These are phyloP conservation scores for Medicago arabica DNA, from an alignment of 306 rosid genomes.

Conservation along the genomic window DNA sequence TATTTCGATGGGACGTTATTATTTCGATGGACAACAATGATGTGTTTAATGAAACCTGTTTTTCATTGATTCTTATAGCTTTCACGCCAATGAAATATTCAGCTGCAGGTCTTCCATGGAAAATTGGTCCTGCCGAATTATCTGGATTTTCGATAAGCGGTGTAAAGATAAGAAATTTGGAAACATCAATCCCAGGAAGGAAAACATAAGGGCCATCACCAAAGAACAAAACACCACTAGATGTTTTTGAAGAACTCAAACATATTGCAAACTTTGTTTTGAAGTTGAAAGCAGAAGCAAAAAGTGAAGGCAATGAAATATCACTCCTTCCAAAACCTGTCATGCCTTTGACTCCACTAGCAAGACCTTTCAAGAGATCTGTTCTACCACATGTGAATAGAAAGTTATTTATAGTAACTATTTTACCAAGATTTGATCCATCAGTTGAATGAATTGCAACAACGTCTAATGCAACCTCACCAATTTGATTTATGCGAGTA, in stretches of 20 bases:
- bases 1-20: no score
- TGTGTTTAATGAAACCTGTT: constrained; percentile 27
- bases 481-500: constrained; percentile 1
- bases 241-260: constrained; percentile 37
- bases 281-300: constrained; percentile 48
- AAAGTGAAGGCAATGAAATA: constrained; percentile 45
- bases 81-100: constrained; percentile 57
- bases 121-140: constrained; percentile 22
- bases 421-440: constrained; percentile 37
- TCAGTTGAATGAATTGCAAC: constrained; percentile 48
- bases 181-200: constrained; percentile 42
- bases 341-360: constrained; percentile 53
- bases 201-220: constrained; percentile 3
- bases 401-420: constrained; percentile 34
- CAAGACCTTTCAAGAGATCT: constrained; percentile 45
- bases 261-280: constrained; percentile 53
- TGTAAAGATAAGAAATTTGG: constrained; percentile 45
- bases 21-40: constrained; percentile 41
- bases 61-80: constrained; percentile 41
- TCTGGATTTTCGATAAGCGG: constrained; percentile 52
- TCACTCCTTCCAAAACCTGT: constrained; percentile 49
- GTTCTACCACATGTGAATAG: constrained; percentile 49
- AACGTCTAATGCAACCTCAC: constrained; percentile 44
- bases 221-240: neutral
- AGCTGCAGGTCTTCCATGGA: constrained; percentile 24